A percentile compares a stretch with the other conserved stretches of the same genome.
Evolutionary conservation across 2,329 filamentous ascomycete species (phyloP).

Genomic region (Colletotrichum musicola): DNA sequence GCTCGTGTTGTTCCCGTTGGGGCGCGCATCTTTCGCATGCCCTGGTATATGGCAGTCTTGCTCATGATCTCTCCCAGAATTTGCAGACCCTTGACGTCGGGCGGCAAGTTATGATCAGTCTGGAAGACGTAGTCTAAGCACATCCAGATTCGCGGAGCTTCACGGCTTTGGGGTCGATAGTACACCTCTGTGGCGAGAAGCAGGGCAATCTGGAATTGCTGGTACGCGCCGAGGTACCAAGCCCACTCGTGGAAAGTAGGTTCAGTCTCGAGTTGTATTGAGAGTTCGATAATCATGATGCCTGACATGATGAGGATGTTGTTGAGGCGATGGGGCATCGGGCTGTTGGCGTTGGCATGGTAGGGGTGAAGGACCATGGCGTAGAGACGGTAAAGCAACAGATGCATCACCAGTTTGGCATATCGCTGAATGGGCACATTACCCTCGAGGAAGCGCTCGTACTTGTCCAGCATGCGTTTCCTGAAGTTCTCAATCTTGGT

Average conservation of each 20-base stretch:
- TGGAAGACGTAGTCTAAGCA: slow-evolving; percentile 81
- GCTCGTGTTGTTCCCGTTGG: slow-evolving; percentile 60
- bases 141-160: slow-evolving; percentile 76
- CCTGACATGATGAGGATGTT: slow-evolving; percentile 74
- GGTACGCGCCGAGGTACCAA: slow-evolving; percentile 79
- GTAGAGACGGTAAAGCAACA: slow-evolving; percentile 73
- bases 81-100: slow-evolving; percentile 68
- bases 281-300: slow-evolving; percentile 62
- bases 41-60: slow-evolving; percentile 70
- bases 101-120: slow-evolving; percentile 63
- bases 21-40: slow-evolving; percentile 68
- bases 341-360: slow-evolving; percentile 59
- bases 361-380: slow-evolving; percentile 78
- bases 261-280: slow-evolving; percentile 60
- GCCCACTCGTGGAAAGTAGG: slow-evolving; percentile 67
- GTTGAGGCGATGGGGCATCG: slow-evolving; percentile 71
- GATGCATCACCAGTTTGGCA: slow-evolving; percentile 73
- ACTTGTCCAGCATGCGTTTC: slow-evolving; percentile 73
- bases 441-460: slow-evolving; percentile 72
- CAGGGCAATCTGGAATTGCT: slow-evolving; percentile 79
- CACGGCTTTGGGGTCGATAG: slow-evolving; percentile 65
- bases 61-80: slow-evolving; percentile 73
- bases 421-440: slow-evolving; percentile 72
- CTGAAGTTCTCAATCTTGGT: slow-evolving; percentile 78
- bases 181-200: slow-evolving; percentile 77